phyloP scores from a whole-genome alignment of 352 stramenopile genomes.

The Globisporangium yorkense region DNA sequence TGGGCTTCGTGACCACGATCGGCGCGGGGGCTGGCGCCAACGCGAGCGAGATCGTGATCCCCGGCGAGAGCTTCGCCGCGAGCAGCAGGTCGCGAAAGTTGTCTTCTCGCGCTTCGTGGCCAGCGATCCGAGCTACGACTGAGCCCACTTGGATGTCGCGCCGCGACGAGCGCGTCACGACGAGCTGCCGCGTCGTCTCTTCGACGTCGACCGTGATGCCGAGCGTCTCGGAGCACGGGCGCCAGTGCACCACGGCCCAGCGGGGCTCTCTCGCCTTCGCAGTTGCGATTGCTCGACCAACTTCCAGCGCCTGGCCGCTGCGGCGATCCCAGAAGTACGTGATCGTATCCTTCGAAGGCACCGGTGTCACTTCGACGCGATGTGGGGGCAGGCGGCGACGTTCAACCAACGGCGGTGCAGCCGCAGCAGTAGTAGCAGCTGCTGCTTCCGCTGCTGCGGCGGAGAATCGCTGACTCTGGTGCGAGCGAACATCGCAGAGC shows the following conservation, averaged over 20 bases:
- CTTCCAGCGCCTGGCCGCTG: slow-evolving; percentile 3
- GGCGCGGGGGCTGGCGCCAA: slow-evolving; percentile 3
- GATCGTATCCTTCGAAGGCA: not conserved
- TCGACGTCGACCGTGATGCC: slow-evolving; percentile 12
- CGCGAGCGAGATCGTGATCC: slow-evolving; percentile 7
- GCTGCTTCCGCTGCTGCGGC: not conserved
- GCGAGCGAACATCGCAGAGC: slow-evolving; percentile 4
- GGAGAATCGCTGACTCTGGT: not conserved
- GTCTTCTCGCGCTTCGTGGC: slow-evolving; percentile 1
- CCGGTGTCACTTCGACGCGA: not conserved
- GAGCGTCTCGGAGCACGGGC: slow-evolving; percentile 4
- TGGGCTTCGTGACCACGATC: slow-evolving; percentile 5
- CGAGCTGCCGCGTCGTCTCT: slow-evolving; percentile 4
- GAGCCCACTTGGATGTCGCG: slow-evolving; percentile 1
- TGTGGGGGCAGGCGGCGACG: not conserved
- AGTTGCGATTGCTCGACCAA: not conserved
- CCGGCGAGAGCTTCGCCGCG: slow-evolving; percentile 1
- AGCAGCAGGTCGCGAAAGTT: slow-evolving; percentile 3
- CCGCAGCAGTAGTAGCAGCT: not conserved
- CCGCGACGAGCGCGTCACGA: slow-evolving; percentile 5
- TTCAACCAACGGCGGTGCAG: not conserved
- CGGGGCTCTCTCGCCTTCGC: too few species aligned
- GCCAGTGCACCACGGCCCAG: not conserved
- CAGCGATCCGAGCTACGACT: slow-evolving; percentile 1
- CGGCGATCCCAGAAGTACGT: slow-evolving; percentile 8